Conservation (phyloP, 176 grass and related monocot species). For the Avena insularis region DNA sequence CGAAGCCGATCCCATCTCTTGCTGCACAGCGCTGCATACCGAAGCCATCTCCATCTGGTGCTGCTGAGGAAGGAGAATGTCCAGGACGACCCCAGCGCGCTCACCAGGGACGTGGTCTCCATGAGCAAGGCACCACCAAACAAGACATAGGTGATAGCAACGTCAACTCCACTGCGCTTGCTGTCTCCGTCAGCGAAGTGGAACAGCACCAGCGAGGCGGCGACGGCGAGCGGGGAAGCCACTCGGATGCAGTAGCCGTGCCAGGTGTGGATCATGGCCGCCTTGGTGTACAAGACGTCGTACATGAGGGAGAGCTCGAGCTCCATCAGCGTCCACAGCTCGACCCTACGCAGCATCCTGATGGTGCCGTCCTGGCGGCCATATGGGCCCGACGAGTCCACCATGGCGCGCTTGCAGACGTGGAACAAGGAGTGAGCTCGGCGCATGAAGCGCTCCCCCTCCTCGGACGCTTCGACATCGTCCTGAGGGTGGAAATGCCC, state of each 20-base stretch:
- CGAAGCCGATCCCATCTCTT: not conserved
- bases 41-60: not conserved
- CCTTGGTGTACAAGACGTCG: not conserved
- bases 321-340: not conserved
- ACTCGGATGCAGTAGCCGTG: not conserved
- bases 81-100: conserved; percentile 16
- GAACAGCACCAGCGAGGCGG: not conserved
- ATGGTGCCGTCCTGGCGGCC: not conserved
- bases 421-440: conserved; percentile 22
- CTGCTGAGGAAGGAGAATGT: not conserved
- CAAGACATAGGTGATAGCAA: conserved; percentile 44
- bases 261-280: too few relatives aligned
- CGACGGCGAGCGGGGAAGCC: not conserved
- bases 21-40: not conserved
- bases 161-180: conserved; percentile 20
- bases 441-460: too few relatives aligned
- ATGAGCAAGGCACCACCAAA: conserved; percentile 39
- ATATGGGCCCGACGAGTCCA: not conserved
- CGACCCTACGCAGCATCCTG: not conserved
- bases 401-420: conserved; percentile 24
- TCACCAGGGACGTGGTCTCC: conserved; percentile 35
- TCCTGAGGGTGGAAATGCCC: too few relatives aligned
- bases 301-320: conserved; percentile 31
- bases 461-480: too few relatives aligned
- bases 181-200: not conserved